Base-by-base conservation (phyloP, 1,284 basidiomycete genomes). In the Wolfiporia cocos region DNA sequence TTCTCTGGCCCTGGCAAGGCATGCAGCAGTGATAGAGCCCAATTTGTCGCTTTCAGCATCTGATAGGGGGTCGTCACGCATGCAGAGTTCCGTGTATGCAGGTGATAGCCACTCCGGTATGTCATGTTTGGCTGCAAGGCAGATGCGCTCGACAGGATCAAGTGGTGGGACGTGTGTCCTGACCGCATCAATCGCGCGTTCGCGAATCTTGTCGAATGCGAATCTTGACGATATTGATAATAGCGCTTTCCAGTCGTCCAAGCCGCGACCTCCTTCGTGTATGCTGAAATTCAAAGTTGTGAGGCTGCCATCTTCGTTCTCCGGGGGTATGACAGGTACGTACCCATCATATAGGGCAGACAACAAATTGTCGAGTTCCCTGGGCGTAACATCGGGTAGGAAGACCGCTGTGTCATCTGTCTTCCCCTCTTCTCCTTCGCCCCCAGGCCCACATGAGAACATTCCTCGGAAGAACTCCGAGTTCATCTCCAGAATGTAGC, bases 161-260 rank as follows among this genome's bases (percentile, higher is more conserved):
- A 56, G 47, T 7, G 47, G 42, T 10, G 54, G 52, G 12, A 40
- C 47, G 24, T 52, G 47, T 3, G 40, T 30, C 33, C 51, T 49
- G 35, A 55, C 46, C 11, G 45, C 52, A 29, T 39, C 9, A 40
- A 58, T 52, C 7, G 56, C 52, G 34, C 51, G 51, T 22, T 41
- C 40, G 19, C 54, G 55, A 6, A 53, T 50, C 29, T 49, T 50
- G 38, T 55, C 50, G 50, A 58, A 57, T 12, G 43, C 24, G 35
- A 57, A 49, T 17, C 53, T 46, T 24, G 54, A 49, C 0, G 56
- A 50, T 18, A 55, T 57, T 31, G 56, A 53, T 17, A 58, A 51
- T 11, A 58, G 44, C 26, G 43, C 38, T n/a, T 31, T 31, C 43
- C 43, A 44, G 2, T 44, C 28, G n/a, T 40, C 28, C 15, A 44